A percentile compares a stretch with the other conserved stretches of the same genome.
Conservation (phyloP, 208 protist genomes). For the Angomonas ambiguus region DNA sequence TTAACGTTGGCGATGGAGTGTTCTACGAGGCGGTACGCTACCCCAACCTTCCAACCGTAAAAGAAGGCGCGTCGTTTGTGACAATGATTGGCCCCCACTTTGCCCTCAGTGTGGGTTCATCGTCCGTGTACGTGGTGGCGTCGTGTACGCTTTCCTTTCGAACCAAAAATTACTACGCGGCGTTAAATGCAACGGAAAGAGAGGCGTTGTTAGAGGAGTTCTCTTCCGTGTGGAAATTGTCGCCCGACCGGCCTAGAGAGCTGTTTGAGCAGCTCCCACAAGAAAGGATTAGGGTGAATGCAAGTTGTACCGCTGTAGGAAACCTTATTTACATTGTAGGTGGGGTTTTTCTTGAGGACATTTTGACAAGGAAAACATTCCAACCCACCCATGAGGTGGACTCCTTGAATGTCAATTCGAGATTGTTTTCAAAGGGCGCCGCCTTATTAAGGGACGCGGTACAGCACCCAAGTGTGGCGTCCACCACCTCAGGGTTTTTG, state of each 20-base stretch:
- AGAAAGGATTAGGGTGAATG: slow-evolving; percentile 13
- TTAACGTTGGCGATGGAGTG: not conserved
- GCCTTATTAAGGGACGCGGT: not conserved
- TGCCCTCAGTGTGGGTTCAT: not conserved
- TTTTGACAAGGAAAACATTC: not conserved
- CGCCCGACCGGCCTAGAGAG: slow-evolving; percentile 5
- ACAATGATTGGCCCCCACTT: not conserved
- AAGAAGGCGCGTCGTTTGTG: not conserved
- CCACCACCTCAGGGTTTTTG: not conserved
- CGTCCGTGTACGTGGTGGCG: not conserved
- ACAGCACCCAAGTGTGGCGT: not conserved
- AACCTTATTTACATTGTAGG: slow-evolving; percentile 19
- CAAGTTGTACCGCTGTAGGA: slow-evolving; percentile 15
- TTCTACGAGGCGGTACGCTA: not conserved
- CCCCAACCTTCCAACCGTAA: not conserved
- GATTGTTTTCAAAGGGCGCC: not conserved
- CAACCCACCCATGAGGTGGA: not conserved
- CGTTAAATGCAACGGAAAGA: not conserved
- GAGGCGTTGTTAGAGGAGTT: not conserved
- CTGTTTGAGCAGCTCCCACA: slow-evolving; percentile 10
- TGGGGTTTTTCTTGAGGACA: slow-evolving; percentile 5
- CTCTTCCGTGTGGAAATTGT: not conserved
- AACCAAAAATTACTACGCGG: not conserved
- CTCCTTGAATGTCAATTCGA: not conserved
- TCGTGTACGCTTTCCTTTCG: not conserved